A percentile compares a stretch with the other conserved stretches of the same genome.
Conservation (phyloP, 345 rosid species). For the Populus davidiana region DNA sequence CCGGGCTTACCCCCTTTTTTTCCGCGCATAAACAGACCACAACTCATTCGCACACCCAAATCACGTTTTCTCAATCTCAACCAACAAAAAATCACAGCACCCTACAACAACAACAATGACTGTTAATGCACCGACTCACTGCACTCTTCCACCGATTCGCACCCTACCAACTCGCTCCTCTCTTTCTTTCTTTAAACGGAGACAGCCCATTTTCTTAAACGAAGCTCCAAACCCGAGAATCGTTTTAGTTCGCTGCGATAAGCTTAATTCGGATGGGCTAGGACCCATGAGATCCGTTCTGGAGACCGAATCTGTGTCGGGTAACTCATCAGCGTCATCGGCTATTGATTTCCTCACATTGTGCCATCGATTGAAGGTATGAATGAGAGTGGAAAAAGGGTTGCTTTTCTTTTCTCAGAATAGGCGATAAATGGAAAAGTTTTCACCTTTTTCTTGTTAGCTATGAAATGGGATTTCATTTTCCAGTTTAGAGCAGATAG, state of each 20-base stretch:
- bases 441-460: background rate
- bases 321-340: constrained; percentile 19
- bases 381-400: background rate
- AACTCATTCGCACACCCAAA: too few species aligned
- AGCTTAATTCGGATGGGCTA: constrained; percentile 32
- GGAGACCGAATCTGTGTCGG: constrained; percentile 21
- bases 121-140: constrained; percentile 35
- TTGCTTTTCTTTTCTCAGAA: background rate
- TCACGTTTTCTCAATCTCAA: background rate
- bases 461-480: background rate
- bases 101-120: constrained; percentile 32
- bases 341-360: constrained; percentile 32
- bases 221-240: constrained; percentile 33
- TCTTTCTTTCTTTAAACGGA: constrained; percentile 25
- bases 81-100: background rate
- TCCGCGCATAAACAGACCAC: too few species aligned
- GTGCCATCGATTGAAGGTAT: constrained; percentile 27
- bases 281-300: constrained; percentile 22
- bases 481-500: background rate
- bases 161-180: constrained; percentile 27
- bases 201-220: constrained; percentile 21
- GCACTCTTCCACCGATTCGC: constrained; percentile 34
- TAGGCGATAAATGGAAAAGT: background rate
- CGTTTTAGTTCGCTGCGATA: constrained; percentile 45
- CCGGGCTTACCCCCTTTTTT: background rate